Conservation (phyloP, 2,329 filamentous ascomycete genomes). For the Talaromyces albobiverticillius region DNA sequence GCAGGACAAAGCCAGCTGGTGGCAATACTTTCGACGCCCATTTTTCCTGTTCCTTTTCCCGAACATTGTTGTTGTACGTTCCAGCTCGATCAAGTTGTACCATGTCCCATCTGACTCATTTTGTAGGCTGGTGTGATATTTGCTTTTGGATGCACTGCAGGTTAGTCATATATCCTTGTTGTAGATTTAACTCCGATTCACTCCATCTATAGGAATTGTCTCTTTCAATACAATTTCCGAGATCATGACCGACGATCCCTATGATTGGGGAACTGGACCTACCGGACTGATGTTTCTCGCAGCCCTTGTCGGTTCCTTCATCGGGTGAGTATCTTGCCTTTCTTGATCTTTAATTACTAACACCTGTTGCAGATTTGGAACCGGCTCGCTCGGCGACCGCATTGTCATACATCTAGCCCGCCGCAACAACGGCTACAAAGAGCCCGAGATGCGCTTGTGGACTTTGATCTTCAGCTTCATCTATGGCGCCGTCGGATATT, state of each 20-base stretch:
- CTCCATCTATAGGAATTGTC: conserved; percentile 18
- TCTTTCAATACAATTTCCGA: conserved; percentile 38
- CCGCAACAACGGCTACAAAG: conserved; percentile 34
- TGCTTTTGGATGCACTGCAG: conserved; percentile 39
- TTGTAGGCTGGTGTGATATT: conserved; percentile 29
- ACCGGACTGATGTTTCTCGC: conserved; percentile 32
- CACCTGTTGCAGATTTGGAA: conserved; percentile 40
- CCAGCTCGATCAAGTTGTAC: not conserved
- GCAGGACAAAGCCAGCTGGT: conserved; percentile 36
- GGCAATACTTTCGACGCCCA: conserved; percentile 40
- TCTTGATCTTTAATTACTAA: not conserved
- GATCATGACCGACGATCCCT: conserved; percentile 36
- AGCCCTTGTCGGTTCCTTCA: conserved; percentile 28
- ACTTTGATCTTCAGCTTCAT: conserved; percentile 24
- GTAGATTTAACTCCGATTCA: no score
- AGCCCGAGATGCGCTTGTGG: conserved; percentile 38
- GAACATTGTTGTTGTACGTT: conserved; percentile 37
- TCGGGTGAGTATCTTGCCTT: conserved; percentile 21
- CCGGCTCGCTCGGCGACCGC: conserved; percentile 29
- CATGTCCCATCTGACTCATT: not conserved
- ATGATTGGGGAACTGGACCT: conserved; percentile 31
- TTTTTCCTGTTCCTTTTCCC: conserved; percentile 40
- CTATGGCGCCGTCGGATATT: conserved; percentile 34
- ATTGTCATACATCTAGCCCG: conserved; percentile 32
- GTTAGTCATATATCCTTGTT: conserved; percentile 20